Evolutionary conservation across 73 alveolate species (phyloP).

Genomic region (Stentor coeruleus): DNA sequence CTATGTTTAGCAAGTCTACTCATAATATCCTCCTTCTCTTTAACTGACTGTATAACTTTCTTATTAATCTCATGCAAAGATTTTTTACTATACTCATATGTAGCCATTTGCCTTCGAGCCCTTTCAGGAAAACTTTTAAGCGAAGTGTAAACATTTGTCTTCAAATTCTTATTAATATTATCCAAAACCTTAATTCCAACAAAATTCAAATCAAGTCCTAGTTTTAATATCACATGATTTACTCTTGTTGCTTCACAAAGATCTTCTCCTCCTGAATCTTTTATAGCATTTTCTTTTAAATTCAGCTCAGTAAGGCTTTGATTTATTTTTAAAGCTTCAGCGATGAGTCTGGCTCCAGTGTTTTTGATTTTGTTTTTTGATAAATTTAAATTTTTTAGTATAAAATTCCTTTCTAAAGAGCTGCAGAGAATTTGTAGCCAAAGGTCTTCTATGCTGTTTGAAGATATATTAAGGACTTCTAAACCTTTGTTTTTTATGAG

Average conservation of each 20-base stretch:
- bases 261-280: background rate
- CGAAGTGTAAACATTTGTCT: background rate
- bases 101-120: background rate
- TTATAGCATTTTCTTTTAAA: constrained; percentile 7
- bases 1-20: constrained; percentile 12
- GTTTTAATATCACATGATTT: background rate
- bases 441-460: background rate
- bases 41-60: background rate
- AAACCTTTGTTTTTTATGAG: background rate
- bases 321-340: constrained; percentile 9
- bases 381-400: background rate
- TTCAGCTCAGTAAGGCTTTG: constrained; percentile 11
- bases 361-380: background rate
- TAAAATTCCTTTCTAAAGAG: background rate
- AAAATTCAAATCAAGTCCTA: background rate
- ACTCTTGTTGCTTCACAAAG: constrained; percentile 6
- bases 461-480: background rate
- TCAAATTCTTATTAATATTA: background rate
- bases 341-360: background rate
- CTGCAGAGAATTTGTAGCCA: background rate
- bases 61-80: background rate
- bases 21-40: background rate
- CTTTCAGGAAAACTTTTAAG: constrained; percentile 14
- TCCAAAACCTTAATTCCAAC: background rate
- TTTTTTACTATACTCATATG: background rate